These are phyloP conservation scores for Suillus plorans DNA, from an alignment of 768 basidiomycete species.

Conservation along the genomic window DNA sequence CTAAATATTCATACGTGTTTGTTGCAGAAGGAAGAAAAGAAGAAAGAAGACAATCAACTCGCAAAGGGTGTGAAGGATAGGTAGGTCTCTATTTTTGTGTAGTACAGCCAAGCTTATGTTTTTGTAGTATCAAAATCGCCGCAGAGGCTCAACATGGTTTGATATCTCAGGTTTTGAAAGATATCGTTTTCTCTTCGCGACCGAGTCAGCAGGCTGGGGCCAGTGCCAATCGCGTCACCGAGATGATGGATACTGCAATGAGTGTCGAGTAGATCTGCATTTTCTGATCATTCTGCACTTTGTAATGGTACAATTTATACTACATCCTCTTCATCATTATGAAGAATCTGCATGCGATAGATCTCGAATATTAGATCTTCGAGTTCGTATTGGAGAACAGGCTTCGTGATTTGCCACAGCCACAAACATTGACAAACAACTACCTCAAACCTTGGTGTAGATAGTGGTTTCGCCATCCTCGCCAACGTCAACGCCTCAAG, in stretches of 20 bases:
- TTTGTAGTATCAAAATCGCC: conserved; percentile 77
- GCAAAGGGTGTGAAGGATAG: conserved; percentile 91
- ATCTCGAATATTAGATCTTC: background rate
- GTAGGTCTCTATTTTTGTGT: conserved; percentile 37
- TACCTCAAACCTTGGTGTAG: conserved; percentile 7
- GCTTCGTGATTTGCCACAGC: background rate
- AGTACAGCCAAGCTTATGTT: background rate
- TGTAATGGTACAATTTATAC: background rate
- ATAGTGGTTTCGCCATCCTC: conserved; percentile 20
- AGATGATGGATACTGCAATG: conserved; percentile 40
- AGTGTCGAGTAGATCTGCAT: conserved; percentile 23
- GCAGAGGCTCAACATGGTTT: conserved; percentile 92
- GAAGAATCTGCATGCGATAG: background rate
- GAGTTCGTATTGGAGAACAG: background rate
- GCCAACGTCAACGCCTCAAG: conserved; percentile 28
- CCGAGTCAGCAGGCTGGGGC: conserved; percentile 29
- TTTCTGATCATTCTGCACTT: background rate
- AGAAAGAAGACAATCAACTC: conserved; percentile 86
- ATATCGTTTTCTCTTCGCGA: conserved; percentile 76
- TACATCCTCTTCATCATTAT: background rate
- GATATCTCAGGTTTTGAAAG: conserved; percentile 91
- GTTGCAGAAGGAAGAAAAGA: conserved; percentile 57
- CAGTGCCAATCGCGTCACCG: conserved; percentile 24
- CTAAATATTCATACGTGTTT: conserved; percentile 1
- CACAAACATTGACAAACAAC: conserved; percentile 30